Percentiles rank a stretch among this genome's conserved stretches.
phyloP scores from a whole-genome alignment of 331 rosid genomes.

The Ulmus americana region DNA sequence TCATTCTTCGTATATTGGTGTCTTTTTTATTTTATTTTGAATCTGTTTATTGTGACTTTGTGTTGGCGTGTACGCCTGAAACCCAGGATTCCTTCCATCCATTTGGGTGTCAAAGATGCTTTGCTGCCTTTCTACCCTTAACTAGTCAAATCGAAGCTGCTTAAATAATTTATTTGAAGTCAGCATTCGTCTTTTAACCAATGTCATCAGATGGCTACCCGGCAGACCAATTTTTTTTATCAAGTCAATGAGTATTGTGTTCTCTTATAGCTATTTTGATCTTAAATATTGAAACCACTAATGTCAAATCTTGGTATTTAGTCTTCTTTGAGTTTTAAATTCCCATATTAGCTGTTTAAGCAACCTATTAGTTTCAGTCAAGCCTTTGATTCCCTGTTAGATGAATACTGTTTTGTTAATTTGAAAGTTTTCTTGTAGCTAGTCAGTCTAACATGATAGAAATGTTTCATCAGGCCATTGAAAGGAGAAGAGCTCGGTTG shows the following conservation, averaged over 20 bases:
- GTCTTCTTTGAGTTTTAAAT: not conserved
- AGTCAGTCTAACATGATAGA: not conserved
- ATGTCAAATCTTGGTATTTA: not conserved
- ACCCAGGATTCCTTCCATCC: too few species aligned
- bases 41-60: not conserved
- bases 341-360: not conserved
- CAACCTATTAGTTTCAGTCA: not conserved
- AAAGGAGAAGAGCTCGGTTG: conserved; percentile 60
- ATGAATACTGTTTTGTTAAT: too few species aligned
- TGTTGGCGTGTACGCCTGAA: not conserved
- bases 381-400: not conserved
- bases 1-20: too few species aligned
- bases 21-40: not conserved
- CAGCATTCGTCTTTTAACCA: conserved; percentile 4
- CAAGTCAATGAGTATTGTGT: not conserved
- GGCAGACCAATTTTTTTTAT: not conserved
- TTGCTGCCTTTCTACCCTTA: not conserved
- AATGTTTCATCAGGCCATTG: conserved; percentile 49
- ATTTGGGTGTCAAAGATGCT: not conserved
- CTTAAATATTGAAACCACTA: not conserved
- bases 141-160: not conserved
- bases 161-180: not conserved
- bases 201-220: too few species aligned
- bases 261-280: not conserved
- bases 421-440: not conserved